Percentiles rank a stretch among this genome's conserved stretches.
Conservation (phyloP, 371 early-diverging fungal species). For the Syncephalastrum monosporum region DNA sequence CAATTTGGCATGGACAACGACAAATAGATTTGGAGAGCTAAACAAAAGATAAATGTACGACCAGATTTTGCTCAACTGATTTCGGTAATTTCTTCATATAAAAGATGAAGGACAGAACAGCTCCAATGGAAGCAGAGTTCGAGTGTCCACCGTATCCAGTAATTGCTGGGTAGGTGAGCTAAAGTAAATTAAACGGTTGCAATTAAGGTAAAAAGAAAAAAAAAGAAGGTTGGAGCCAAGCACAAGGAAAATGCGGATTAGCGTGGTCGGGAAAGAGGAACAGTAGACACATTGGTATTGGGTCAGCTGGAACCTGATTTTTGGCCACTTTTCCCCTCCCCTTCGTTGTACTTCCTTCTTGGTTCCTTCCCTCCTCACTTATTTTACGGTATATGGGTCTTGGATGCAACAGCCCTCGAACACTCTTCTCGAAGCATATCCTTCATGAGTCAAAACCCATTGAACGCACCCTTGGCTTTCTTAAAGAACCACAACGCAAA, state of each 20-base stretch:
- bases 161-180: no score
- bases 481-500: conserved; percentile 1
- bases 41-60: no score
- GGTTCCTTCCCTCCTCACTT: conserved; percentile 1
- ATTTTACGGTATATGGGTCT: not conserved
- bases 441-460: not conserved
- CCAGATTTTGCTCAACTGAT: no score
- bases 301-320: not conserved
- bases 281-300: no score
- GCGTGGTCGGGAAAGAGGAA: not conserved
- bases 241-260: not conserved
- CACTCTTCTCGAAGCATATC: not conserved
- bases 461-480: not conserved
- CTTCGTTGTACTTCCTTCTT: conserved; percentile 4
- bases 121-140: no score
- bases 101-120: no score
- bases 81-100: no score
- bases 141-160: no score
- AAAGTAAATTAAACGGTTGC: not conserved
- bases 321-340: conserved; percentile 2
- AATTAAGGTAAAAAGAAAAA: conserved; percentile 1
- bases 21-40: no score
- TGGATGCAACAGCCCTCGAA: conserved; percentile 2
- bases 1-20: no score
- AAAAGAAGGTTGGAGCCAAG: conserved; percentile 1